Percentiles rank a stretch among this genome's conserved stretches.
These are phyloP conservation scores for Carnegiea gigantea DNA, from an alignment of 179 eudicot genomes.

Conservation along the genomic window DNA sequence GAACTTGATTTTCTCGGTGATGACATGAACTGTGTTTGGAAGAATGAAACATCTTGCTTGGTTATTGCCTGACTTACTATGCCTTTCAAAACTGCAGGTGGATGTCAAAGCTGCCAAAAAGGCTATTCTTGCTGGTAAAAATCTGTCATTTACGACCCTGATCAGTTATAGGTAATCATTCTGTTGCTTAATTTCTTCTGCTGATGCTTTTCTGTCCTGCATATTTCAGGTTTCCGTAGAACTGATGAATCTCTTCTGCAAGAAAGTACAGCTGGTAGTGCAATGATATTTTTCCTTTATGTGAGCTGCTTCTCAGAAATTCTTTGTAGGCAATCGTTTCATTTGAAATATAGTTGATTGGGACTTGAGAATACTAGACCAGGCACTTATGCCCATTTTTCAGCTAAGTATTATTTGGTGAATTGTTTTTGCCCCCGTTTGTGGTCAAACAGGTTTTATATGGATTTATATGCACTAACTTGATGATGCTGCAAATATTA, in stretches of 20 bases:
- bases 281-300: slow-evolving; percentile 25
- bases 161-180: not conserved
- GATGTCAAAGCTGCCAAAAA: slow-evolving; percentile 80
- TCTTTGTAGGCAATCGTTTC: not conserved
- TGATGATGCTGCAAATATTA: not conserved
- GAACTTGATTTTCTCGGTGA: not conserved
- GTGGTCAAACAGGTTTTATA: not conserved
- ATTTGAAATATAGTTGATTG: not conserved
- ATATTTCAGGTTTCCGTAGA: slow-evolving; percentile 57
- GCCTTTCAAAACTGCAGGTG: slow-evolving; percentile 45
- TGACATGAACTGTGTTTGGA: not conserved
- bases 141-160: not conserved
- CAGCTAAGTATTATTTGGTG: not conserved
- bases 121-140: slow-evolving; percentile 81
- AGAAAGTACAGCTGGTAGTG: slow-evolving; percentile 73
- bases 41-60: slow-evolving; percentile 10
- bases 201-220: slow-evolving; percentile 12
- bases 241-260: slow-evolving; percentile 72
- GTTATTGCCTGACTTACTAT: slow-evolving; percentile 18
- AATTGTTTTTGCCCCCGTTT: too few relatives aligned
- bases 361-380: not conserved
- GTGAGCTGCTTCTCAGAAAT: slow-evolving; percentile 22
- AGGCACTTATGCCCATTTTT: not conserved
- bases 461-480: not conserved
- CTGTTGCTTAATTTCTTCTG: not conserved